phyloP scores from a whole-genome alignment of 441 rosid species.

The Populus hybrid region DNA sequence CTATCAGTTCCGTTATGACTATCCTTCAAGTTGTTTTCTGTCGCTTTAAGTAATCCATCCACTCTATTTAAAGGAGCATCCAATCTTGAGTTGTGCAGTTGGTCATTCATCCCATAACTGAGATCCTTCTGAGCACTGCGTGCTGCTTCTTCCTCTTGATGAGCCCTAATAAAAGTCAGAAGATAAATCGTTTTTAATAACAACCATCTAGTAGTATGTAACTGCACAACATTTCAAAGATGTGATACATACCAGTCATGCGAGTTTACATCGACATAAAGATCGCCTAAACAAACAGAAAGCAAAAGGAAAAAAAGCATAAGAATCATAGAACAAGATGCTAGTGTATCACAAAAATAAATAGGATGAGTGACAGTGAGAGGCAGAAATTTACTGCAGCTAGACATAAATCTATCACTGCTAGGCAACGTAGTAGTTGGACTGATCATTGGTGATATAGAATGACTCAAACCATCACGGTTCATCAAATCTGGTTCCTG shows the following conservation, averaged over 20 bases:
- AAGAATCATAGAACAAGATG: slow-evolving; percentile 14
- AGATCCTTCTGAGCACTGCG: slow-evolving; percentile 34
- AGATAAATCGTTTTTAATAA: background rate
- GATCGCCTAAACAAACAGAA: slow-evolving; percentile 50
- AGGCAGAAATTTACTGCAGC: slow-evolving; percentile 44
- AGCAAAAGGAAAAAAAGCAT: slow-evolving; percentile 4
- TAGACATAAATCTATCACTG: slow-evolving; percentile 63
- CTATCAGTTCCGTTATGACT: slow-evolving; percentile 18
- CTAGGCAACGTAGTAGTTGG: slow-evolving; percentile 58
- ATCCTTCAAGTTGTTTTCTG: slow-evolving; percentile 18
- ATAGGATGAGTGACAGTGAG: slow-evolving; percentile 4
- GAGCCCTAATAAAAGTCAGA: slow-evolving; percentile 36
- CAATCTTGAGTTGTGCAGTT: slow-evolving; percentile 22
- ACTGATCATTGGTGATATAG: slow-evolving; percentile 47
- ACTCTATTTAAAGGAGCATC: slow-evolving; percentile 32
- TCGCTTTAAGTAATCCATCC: slow-evolving; percentile 31
- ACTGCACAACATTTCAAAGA: slow-evolving; percentile 6
- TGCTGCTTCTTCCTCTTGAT: slow-evolving; percentile 43
- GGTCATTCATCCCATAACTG: slow-evolving; percentile 29
- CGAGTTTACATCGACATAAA: slow-evolving; percentile 64
- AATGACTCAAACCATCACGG: slow-evolving; percentile 28
- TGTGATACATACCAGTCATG: slow-evolving; percentile 42
- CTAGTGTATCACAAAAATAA: background rate
- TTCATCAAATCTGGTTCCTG: slow-evolving; percentile 22
- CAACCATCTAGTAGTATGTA: background rate